Percentiles rank a stretch among this genome's conserved stretches.
These are phyloP conservation scores for Butyriboletus loyo DNA, from an alignment of 768 basidiomycete species.

Conservation along the genomic window DNA sequence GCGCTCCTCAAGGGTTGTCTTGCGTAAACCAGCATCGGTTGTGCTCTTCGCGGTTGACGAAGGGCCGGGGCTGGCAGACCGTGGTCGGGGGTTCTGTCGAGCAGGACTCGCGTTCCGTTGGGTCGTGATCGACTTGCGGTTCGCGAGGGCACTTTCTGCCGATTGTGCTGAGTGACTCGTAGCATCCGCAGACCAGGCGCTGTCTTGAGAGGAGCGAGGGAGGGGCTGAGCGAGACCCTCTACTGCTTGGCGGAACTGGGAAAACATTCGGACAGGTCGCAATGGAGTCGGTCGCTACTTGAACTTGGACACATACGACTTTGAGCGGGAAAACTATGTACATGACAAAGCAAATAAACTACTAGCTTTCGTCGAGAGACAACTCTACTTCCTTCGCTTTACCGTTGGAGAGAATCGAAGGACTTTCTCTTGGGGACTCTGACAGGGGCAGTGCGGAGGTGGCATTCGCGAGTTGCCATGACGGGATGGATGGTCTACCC, in stretches of 20 bases:
- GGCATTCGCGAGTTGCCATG: slow-evolving; percentile 78
- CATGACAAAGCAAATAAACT: slow-evolving; percentile 6
- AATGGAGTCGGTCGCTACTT: neutral
- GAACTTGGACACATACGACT: neutral
- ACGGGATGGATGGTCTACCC: slow-evolving; percentile 74
- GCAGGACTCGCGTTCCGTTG: slow-evolving; percentile 49
- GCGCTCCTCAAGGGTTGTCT: slow-evolving; percentile 71
- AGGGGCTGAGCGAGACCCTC: slow-evolving; percentile 58
- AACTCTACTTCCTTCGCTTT: slow-evolving; percentile 59
- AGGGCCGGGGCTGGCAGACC: slow-evolving; percentile 25
- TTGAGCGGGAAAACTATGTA: slow-evolving; percentile 5
- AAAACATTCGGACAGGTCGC: slow-evolving; percentile 55
- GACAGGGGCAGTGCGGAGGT: slow-evolving; percentile 22
- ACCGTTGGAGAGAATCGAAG: slow-evolving; percentile 33
- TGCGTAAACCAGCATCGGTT: slow-evolving; percentile 33
- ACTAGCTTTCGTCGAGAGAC: slow-evolving; percentile 15
- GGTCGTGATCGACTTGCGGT: slow-evolving; percentile 57
- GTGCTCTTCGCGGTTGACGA: slow-evolving; percentile 15
- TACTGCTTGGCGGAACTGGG: slow-evolving; percentile 68
- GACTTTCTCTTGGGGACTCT: slow-evolving; percentile 7
- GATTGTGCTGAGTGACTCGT: slow-evolving; percentile 48
- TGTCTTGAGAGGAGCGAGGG: slow-evolving; percentile 38
- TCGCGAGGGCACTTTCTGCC: slow-evolving; percentile 58
- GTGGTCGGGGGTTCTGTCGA: slow-evolving; percentile 19
- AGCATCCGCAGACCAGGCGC: slow-evolving; percentile 23